Evolutionary conservation across 169 alveolate species (phyloP), one percentile per base, ranked within the genome.

Genomic region (Cryptosporidium sp.): DNA sequence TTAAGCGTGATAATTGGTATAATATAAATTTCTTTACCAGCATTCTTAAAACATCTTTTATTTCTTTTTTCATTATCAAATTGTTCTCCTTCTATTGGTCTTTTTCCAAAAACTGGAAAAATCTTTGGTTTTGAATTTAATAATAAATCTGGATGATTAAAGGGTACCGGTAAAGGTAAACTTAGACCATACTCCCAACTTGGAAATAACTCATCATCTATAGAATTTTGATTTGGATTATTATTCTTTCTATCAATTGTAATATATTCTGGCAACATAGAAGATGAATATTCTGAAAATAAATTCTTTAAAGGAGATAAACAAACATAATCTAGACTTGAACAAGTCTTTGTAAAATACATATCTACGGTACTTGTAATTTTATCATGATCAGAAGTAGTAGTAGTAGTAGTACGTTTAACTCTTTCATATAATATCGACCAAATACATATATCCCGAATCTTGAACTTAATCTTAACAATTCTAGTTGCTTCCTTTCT

Each of bases 101-200:
- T 80, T 39, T 80, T 80, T 31, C 89, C 89, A 80, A 80, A 80
- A n/a, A 80, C 89, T 26, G 89, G 75, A 45, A 80, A 80, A n/a
- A 80, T 35, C 70, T 80, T 80, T 16, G 89, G 89, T 45, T n/a
- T 80, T 6, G 53, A 62, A 44, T 42, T 51, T 31, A 45, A 45
- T n/a, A 80, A 56, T 18, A 62, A 16, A 21, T 4, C 44, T 12
- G 52, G 35, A 48, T 80, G 62, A 39, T 60, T 62, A 61, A 80
- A 80, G 6, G 89, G 89, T 29, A 65, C 62, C 35, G 73, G 80
- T 14, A 65, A 37, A 3, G 89, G 89, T 39, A 80, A 62, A 23
- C 56, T 80, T 26, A 80, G 67, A 10, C 89, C 89, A 42, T 80
- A 80, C 10, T 65, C 75, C 89, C 89, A 80, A n/a, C 89, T 65